phyloP scores from a whole-genome alignment of 352 stramenopile species.

The Globisporangium cederbergense region DNA sequence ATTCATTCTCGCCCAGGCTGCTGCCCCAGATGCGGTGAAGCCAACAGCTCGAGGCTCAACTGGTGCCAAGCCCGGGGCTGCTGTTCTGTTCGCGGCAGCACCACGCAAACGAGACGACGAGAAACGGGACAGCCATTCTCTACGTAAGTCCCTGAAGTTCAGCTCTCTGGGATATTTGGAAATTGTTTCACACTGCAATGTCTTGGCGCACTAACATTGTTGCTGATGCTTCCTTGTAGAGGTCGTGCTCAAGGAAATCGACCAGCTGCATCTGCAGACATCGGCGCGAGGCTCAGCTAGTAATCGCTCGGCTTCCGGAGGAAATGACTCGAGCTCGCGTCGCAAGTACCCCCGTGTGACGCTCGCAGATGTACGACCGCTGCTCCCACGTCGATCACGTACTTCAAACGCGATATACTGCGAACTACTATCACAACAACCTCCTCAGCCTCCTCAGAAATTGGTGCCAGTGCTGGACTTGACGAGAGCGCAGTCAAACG shows the following conservation, averaged over 20 bases:
- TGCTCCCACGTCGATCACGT: constrained; percentile 24
- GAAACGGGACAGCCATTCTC: constrained; percentile 10
- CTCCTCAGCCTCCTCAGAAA: not conserved
- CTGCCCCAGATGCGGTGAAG: not conserved
- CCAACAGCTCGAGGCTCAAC: not conserved
- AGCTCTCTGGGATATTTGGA: not conserved
- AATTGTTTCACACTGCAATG: not conserved
- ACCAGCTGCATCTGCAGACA: constrained; percentile 35
- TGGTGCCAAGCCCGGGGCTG: not conserved
- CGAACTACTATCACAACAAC: constrained; percentile 20
- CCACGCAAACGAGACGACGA: not conserved
- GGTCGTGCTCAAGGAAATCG: constrained; percentile 46
- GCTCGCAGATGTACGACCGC: constrained; percentile 39
- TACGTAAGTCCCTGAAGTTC: constrained; percentile 12
- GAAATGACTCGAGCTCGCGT: not conserved
- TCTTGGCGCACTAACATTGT: not conserved
- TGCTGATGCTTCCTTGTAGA: constrained; percentile 19
- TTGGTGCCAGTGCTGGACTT: not conserved
- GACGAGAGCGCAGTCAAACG: not conserved
- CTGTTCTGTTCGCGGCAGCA: not conserved
- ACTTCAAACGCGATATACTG: constrained; percentile 35
- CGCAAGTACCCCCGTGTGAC: constrained; percentile 54
- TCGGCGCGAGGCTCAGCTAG: constrained; percentile 8
- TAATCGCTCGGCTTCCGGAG: not conserved
- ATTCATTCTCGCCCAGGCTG: constrained; percentile 39